Base-by-base conservation (phyloP, 345 rosid genomes). In the Luvunga scandens region DNA sequence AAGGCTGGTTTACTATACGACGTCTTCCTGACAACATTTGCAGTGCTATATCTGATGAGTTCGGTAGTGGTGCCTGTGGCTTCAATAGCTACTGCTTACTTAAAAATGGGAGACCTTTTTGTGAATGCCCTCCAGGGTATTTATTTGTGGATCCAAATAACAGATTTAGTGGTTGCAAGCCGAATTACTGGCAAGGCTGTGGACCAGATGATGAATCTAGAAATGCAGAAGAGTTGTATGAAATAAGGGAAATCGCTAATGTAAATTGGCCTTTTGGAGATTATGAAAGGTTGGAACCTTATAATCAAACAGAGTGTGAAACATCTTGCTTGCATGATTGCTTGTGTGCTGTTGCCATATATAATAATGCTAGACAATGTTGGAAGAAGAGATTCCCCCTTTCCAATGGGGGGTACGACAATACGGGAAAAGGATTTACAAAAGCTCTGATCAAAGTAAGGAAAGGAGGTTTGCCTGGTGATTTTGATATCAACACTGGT, bases 361-460 rank as follows among this genome's bases (percentile, higher is more conserved):
- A 50, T 25, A 5, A 48, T 4, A 24, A 1, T 38, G 6, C 6
- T 10, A 69, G 21, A 0, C n/a, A n/a, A n/a, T 84, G 82, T 31
- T 76, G 72, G 71, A 81, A 78, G 71, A 81, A 81, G 73, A 84
- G 39, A 57, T 34, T 81, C 25, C 84, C 84, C 0, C 76, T 84
- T 6, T 71, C 80, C 0, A 78, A 75, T 60, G 86, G 82, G 21
- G 36, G 61, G 28, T 34, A n/a, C n/a, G n/a, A n/a, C n/a, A n/a
- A n/a, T 0, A 34, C 38, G 0, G 38, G 38, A 4, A 0, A 36
- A 13, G 72, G 77, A 19, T 9, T 55, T 42, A 12, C 77, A 0
- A 80, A 36, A 55, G 79, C 4, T 63, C 69, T 83, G 2, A 25
- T 74, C 53, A 80, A 80, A 53, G 79, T 74, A 50, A 65, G 69